Conservation (phyloP, 805 yeast species). For the Candida incommunis region DNA sequence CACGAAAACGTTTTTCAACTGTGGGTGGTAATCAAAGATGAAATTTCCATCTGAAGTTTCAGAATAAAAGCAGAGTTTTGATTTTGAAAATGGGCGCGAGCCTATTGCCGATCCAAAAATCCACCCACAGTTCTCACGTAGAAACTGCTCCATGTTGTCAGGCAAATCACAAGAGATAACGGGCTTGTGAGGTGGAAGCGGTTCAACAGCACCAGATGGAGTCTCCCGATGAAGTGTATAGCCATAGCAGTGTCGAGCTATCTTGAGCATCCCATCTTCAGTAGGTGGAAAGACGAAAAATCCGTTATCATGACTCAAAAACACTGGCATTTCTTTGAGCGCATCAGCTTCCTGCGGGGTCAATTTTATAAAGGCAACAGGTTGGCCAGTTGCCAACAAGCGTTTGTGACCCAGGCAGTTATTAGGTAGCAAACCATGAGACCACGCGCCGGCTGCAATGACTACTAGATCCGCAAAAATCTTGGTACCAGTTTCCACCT, state of each 20-base stretch:
- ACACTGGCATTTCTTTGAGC: slow-evolving; percentile 27
- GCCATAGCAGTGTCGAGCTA: slow-evolving; percentile 22
- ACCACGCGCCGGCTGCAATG: slow-evolving; percentile 26
- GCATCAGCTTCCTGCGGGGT: slow-evolving; percentile 22
- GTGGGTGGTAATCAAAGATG: neutral
- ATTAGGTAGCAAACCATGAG: slow-evolving; percentile 17
- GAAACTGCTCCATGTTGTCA: neutral
- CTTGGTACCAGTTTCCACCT: slow-evolving; percentile 16
- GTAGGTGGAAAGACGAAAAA: slow-evolving; percentile 35
- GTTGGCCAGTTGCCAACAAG: slow-evolving; percentile 22
- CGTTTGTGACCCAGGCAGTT: slow-evolving; percentile 20
- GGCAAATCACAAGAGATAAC: neutral
- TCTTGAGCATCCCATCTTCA: slow-evolving; percentile 21
- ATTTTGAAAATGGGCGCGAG: neutral
- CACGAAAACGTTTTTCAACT: slow-evolving; percentile 19
- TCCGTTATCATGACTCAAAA: slow-evolving; percentile 29
- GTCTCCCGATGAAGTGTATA: neutral
- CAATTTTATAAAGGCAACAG: slow-evolving; percentile 25
- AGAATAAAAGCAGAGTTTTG: neutral
- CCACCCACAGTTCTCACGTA: neutral
- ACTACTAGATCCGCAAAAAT: slow-evolving; percentile 24
- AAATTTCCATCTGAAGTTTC: neutral
- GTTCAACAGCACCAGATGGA: neutral
- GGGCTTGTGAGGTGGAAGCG: neutral
- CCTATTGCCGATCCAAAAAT: neutral